These are phyloP conservation scores for Cruciata laevipes DNA, from an alignment of 257 asterid species.

Conservation along the genomic window DNA sequence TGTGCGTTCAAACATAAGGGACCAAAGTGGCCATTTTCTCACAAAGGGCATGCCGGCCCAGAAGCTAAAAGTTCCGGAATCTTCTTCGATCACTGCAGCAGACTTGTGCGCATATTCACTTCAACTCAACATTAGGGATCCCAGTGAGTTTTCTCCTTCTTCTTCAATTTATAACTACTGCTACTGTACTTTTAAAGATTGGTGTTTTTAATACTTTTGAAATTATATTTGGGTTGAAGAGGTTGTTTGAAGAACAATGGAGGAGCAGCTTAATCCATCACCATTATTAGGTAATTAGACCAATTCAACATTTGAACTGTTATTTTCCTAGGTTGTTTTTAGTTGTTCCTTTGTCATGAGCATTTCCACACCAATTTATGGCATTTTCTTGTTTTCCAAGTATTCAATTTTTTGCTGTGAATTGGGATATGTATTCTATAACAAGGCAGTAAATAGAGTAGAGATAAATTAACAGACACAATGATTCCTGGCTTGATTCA, in stretches of 20 bases:
- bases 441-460: neutral
- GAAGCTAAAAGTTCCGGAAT: slow-evolving; percentile 17
- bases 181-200: neutral
- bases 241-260: slow-evolving; percentile 35
- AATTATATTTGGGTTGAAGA: slow-evolving; percentile 6
- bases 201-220: neutral
- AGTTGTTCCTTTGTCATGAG: slow-evolving; percentile 2
- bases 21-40: too few relatives aligned
- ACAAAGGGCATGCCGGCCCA: neutral
- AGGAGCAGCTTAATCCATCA: slow-evolving; percentile 36
- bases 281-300: slow-evolving; percentile 34
- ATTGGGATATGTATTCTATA: neutral
- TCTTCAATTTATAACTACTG: slow-evolving; percentile 1
- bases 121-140: neutral
- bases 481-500: neutral
- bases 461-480: neutral
- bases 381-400: neutral
- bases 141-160: neutral
- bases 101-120: neutral
- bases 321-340: neutral
- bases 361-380: neutral
- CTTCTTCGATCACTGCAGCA: slow-evolving; percentile 30
- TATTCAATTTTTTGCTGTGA: neutral
- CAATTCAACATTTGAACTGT: slow-evolving; percentile 2
- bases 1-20: too few relatives aligned